phyloP scores from a whole-genome alignment of 1,284 basidiomycete species.

The Cystobasidium pallidum region DNA sequence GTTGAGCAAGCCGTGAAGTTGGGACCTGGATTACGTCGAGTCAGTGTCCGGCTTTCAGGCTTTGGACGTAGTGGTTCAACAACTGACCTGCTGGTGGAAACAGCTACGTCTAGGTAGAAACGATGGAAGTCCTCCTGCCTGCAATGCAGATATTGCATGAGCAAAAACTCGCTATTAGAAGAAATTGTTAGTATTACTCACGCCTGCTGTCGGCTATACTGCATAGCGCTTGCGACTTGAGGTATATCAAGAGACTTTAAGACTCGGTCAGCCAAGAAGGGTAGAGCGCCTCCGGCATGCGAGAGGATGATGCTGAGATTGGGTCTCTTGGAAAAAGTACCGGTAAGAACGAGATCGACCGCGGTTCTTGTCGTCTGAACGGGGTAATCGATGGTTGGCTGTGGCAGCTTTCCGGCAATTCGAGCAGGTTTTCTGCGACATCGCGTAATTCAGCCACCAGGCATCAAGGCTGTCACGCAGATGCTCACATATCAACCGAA shows the following conservation, averaged over 20 bases:
- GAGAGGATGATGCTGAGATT: slow-evolving; percentile 9
- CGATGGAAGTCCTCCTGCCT: slow-evolving; percentile 7
- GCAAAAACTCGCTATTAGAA: no score
- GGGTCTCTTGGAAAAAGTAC: background rate
- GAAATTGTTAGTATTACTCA: no score
- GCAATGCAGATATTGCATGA: background rate
- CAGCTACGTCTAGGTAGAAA: slow-evolving; percentile 10
- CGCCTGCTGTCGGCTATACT: slow-evolving; percentile 6
- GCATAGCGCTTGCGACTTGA: background rate
- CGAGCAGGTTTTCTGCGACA: background rate
- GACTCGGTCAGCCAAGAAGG: slow-evolving; percentile 6
- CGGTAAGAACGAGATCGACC: slow-evolving; percentile 4
- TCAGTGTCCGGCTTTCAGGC: background rate
- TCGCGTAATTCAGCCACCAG: background rate
- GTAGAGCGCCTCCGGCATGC: slow-evolving; percentile 8
- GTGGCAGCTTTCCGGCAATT: slow-evolving; percentile 6
- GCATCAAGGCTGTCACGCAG: background rate
- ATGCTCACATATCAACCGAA: background rate
- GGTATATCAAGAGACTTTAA: background rate
- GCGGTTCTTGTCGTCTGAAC: slow-evolving; percentile 13
- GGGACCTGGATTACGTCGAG: background rate
- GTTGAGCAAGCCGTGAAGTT: slow-evolving; percentile 8
- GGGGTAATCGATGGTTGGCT: slow-evolving; percentile 14
- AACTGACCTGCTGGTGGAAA: slow-evolving; percentile 13
- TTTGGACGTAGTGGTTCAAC: background rate